These are phyloP conservation scores for Stipa capillata DNA, from an alignment of 176 grass and related monocot genomes.

Conservation along the genomic window DNA sequence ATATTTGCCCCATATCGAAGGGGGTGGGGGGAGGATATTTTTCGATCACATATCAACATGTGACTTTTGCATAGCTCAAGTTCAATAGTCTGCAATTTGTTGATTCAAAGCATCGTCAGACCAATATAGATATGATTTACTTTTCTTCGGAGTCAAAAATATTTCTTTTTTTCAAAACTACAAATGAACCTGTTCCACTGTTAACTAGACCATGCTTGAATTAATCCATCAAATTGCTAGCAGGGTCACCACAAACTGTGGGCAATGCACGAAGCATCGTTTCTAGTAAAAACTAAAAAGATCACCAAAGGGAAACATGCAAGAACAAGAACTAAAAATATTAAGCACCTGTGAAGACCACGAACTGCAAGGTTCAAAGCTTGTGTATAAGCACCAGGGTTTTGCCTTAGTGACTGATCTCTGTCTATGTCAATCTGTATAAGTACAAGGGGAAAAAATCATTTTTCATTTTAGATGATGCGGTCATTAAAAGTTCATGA, in stretches of 20 bases:
- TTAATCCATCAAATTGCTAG: background rate
- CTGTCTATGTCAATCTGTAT: slow-evolving; percentile 63
- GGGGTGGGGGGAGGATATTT: background rate
- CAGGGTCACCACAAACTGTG: background rate
- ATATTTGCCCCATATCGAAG: background rate
- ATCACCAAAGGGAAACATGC: background rate
- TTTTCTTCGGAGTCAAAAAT: background rate
- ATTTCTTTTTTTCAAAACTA: background rate
- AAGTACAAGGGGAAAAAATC: background rate
- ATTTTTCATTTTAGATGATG: background rate
- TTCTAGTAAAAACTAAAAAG: background rate
- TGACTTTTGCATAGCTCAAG: background rate
- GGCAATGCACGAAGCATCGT: background rate
- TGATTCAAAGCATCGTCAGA: background rate
- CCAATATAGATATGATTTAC: background rate
- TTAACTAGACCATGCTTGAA: background rate
- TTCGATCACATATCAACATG: background rate
- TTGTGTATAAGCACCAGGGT: slow-evolving; percentile 58
- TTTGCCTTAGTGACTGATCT: slow-evolving; percentile 57
- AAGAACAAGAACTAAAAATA: slow-evolving; percentile 3
- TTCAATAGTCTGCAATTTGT: background rate
- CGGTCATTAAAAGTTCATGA: background rate
- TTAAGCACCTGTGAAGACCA: slow-evolving; percentile 72
- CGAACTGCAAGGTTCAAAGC: slow-evolving; percentile 58
- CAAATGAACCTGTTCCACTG: background rate